A percentile compares a stretch with the other conserved stretches of the same genome.
phyloP scores from a whole-genome alignment of 2,329 filamentous ascomycete genomes.

The Trichoderma koningiopsis region DNA sequence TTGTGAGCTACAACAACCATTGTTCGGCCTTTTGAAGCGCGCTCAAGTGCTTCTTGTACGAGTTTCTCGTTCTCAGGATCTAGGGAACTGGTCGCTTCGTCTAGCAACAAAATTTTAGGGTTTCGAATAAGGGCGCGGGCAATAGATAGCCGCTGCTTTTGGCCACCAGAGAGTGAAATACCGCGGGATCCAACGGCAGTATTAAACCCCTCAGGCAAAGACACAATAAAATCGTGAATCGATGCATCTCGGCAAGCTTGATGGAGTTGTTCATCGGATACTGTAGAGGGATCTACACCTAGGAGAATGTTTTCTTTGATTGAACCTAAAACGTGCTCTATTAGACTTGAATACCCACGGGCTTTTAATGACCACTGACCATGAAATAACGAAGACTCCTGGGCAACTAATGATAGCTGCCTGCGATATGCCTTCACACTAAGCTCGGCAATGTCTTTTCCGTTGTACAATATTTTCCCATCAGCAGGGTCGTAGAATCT shows the following conservation, averaged over 20 bases:
- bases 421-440: constrained; percentile 30
- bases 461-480: constrained; percentile 14
- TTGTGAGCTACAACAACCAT: constrained; percentile 28
- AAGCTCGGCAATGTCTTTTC: constrained; percentile 20
- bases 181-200: constrained; percentile 56
- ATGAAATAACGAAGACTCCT: constrained; percentile 35
- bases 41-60: constrained; percentile 27
- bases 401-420: constrained; percentile 32
- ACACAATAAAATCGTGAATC: constrained; percentile 59
- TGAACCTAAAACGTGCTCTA: not conserved
- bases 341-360: not conserved
- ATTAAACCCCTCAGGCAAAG: constrained; percentile 50
- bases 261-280: constrained; percentile 1
- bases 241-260: constrained; percentile 46
- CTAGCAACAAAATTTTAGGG: constrained; percentile 55
- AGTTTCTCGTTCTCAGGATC: constrained; percentile 56
- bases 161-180: constrained; percentile 56
- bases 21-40: constrained; percentile 25
- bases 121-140: constrained; percentile 55
- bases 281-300: not conserved
- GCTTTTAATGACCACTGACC: not conserved
- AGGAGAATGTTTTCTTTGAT: constrained; percentile 32
- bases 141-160: constrained; percentile 57
- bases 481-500: constrained; percentile 30
- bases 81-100: constrained; percentile 59